Base-by-base conservation (phyloP, 805 yeast genomes). In the Myxozyma geophila region DNA sequence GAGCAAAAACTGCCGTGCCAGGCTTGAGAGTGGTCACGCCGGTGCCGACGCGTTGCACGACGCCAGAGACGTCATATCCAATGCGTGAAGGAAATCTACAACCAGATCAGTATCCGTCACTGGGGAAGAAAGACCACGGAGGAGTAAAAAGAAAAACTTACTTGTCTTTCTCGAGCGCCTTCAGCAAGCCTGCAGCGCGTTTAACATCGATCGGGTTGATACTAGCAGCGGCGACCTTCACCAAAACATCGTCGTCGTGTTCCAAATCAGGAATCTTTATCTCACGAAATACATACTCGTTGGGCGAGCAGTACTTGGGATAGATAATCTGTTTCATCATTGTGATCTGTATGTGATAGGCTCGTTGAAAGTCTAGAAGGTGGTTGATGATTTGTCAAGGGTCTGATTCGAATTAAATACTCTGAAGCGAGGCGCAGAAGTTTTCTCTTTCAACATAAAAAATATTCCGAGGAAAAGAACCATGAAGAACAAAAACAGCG, bases 21-120 rank as follows among this genome's bases (percentile, higher is more conserved):
- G 52, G 65, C 33, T 60, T 64, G 56, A 70, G 56, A 2, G 23
- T 41, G 7, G 62, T 60, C 39, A 63, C 70, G 15, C 40, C 60
- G 19, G 62, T 19, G 2, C 73, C 73, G 19, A 70, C 68, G 15
- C 49, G 60, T 36, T 60, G 67, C 15, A 70, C 62, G 13, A 63
- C 63, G 6, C 73, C 73, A 6, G 70, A 50, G 7, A 65, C 57
- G 36, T 70, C 73, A 47, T 54, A 68, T 10, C 72, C 73, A 19
- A 70, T 49, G 7, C 51, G 49, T 15, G 65, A 58, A 7, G 71
- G 71, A 12, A 63, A 58, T 15, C 63, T 55, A 28, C 15, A 28
- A 10, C 12, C 21, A 15, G 33, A 28, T 21, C 33, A 52, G 47
- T 15, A 17, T 33, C 9, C 7, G 44, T 13, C 40, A 9, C 17